Evolutionary conservation across 805 yeast genomes (phyloP).

Genomic region (Cyberlindnera galapagoensis): DNA sequence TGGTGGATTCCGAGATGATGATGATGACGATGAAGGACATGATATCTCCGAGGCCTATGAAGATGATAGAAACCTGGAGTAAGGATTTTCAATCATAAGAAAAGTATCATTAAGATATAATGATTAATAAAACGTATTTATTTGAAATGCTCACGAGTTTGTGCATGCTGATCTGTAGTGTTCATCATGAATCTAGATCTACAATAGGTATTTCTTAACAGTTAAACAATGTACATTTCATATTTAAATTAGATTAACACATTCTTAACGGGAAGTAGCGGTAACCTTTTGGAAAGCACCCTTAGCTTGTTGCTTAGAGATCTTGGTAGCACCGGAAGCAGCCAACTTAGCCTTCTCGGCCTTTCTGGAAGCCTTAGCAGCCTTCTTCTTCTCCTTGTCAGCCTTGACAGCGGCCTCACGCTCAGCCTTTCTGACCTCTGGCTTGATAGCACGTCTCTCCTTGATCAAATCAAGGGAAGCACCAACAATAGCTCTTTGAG

Average conservation of each 20-base stretch:
- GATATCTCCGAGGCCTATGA: slow-evolving; percentile 11
- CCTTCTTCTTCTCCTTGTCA: slow-evolving; percentile 86
- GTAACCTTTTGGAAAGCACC: slow-evolving; percentile 97
- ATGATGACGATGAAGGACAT: slow-evolving; percentile 4
- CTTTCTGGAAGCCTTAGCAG: slow-evolving; percentile 90
- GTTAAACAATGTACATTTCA: slow-evolving; percentile 13
- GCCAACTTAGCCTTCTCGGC: slow-evolving; percentile 82
- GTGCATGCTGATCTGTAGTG: too few relatives aligned
- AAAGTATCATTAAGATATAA: slow-evolving; percentile 14
- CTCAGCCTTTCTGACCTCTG: slow-evolving; percentile 96
- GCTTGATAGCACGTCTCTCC: slow-evolving; percentile 94
- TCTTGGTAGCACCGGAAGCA: slow-evolving; percentile 68
- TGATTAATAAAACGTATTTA: slow-evolving; percentile 35
- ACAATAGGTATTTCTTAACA: too few relatives aligned
- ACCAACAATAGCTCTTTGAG: slow-evolving; percentile 99
- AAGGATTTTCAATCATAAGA: slow-evolving; percentile 2
- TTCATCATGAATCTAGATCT: too few relatives aligned
- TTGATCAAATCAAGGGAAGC: slow-evolving; percentile 97
- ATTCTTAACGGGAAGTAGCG: slow-evolving; percentile 90
- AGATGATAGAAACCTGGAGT: slow-evolving; percentile 14
- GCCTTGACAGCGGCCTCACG: slow-evolving; percentile 84
- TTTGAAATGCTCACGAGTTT: too few relatives aligned
- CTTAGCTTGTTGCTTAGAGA: slow-evolving; percentile 95
- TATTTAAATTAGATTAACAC: slow-evolving; percentile 13
- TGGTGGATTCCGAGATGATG: slow-evolving; percentile 4